These are phyloP conservation scores for Martensiomyces pterosporus DNA, from an alignment of 192 early-diverging fungal species.

Conservation along the genomic window DNA sequence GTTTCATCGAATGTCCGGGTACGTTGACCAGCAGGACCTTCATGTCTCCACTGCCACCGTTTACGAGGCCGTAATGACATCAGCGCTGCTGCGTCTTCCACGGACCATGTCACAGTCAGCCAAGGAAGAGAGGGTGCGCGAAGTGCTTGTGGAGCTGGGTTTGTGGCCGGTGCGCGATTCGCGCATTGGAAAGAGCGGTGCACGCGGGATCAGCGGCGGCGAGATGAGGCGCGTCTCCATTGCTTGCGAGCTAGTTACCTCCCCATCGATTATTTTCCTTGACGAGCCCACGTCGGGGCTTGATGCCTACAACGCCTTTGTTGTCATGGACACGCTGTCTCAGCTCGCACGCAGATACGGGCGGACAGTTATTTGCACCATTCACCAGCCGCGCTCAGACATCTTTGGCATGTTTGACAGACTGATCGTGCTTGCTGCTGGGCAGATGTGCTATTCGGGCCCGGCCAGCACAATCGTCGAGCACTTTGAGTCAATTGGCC, in stretches of 20 bases:
- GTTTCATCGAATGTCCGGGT: slow-evolving; percentile 71
- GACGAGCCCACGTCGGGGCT: slow-evolving; percentile 81
- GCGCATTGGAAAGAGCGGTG: slow-evolving; percentile 65
- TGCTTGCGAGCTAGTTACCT: slow-evolving; percentile 90
- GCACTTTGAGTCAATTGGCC: slow-evolving; percentile 71
- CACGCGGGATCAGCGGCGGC: slow-evolving; percentile 85
- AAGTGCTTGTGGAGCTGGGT: slow-evolving; percentile 77
- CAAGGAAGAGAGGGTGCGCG: slow-evolving; percentile 63
- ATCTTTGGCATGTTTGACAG: slow-evolving; percentile 90
- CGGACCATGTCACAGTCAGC: slow-evolving; percentile 47
- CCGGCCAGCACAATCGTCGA: slow-evolving; percentile 55
- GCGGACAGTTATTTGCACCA: slow-evolving; percentile 82
- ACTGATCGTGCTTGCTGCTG: slow-evolving; percentile 76
- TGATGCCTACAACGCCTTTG: slow-evolving; percentile 89
- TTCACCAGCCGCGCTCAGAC: slow-evolving; percentile 91
- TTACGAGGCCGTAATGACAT: slow-evolving; percentile 80
- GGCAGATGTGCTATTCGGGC: slow-evolving; percentile 81
- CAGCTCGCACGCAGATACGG: slow-evolving; percentile 33
- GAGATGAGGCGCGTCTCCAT: slow-evolving; percentile 91
- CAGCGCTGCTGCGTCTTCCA: slow-evolving; percentile 76
- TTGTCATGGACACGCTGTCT: slow-evolving; percentile 78
- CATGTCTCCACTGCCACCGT: slow-evolving; percentile 83
- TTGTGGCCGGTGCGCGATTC: slow-evolving; percentile 77
- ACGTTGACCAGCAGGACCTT: slow-evolving; percentile 90
- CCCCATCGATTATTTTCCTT: slow-evolving; percentile 82